These are phyloP conservation scores for Serendipita sp. DNA, from an alignment of 1,284 basidiomycete genomes.

Conservation along the genomic window DNA sequence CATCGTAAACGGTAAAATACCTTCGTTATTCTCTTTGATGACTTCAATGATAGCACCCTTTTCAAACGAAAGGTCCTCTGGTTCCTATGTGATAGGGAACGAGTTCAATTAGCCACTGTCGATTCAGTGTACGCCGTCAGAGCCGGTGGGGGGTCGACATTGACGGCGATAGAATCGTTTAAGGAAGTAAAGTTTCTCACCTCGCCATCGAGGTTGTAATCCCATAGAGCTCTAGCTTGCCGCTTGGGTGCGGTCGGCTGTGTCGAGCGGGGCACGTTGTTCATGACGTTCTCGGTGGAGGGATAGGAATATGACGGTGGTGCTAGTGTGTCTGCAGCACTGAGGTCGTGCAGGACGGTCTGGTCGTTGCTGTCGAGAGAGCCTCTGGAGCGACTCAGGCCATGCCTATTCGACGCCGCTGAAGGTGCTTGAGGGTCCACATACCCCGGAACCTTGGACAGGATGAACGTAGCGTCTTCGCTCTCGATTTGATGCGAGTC, in stretches of 20 bases:
- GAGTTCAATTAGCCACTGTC: not conserved
- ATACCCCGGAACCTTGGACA: not conserved
- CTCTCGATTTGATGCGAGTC: not conserved
- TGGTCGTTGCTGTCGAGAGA: not conserved
- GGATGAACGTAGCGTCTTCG: slow-evolving; percentile 3
- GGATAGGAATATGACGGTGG: slow-evolving; percentile 4
- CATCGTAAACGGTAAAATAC: not conserved
- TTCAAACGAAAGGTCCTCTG: not conserved
- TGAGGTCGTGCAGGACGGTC: not conserved
- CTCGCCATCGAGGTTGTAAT: slow-evolving; percentile 4
- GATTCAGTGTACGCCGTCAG: not conserved
- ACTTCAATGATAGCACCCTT: slow-evolving; percentile 4
- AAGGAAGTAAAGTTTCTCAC: not conserved
- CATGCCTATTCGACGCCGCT: not conserved
- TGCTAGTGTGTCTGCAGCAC: not conserved
- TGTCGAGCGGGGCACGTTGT: slow-evolving; percentile 2
- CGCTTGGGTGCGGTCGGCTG: not conserved
- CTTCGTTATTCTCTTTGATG: slow-evolving; percentile 2
- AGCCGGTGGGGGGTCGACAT: not conserved
- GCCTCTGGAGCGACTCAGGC: not conserved
- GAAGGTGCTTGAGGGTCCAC: not conserved
- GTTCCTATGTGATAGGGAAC: not conserved
- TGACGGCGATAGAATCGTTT: not conserved
- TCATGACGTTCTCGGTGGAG: slow-evolving; percentile 1
- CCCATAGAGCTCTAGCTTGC: not conserved